A percentile compares a stretch with the other conserved stretches of the same genome.
Evolutionary conservation across 768 basidiomycete genomes (phyloP).

Genomic region (Suillus decipiens): DNA sequence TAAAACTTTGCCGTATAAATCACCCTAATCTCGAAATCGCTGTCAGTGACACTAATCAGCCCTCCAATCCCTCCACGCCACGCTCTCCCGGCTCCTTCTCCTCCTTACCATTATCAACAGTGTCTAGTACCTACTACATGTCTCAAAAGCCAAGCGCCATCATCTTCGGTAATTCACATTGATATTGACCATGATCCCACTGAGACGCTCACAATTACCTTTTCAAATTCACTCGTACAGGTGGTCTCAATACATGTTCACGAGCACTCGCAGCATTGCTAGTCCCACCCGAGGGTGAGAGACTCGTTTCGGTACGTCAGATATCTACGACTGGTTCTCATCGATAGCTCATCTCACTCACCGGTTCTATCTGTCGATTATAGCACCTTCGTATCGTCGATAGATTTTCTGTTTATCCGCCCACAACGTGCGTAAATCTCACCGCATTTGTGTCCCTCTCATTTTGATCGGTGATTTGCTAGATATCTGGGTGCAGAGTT

Average conservation of each 20-base stretch:
- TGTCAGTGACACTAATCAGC: conserved; percentile 24
- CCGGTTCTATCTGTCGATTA: background rate
- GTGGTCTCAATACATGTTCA: conserved; percentile 80
- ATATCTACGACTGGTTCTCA: conserved; percentile 13
- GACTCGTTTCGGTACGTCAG: conserved; percentile 68
- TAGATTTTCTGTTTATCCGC: conserved; percentile 69
- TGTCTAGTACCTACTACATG: conserved; percentile 41
- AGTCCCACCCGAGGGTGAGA: conserved; percentile 65
- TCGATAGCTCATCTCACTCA: conserved; percentile 15
- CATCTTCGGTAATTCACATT: conserved; percentile 64
- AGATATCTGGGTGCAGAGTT: conserved; percentile 84
- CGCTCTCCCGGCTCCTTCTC: conserved; percentile 10
- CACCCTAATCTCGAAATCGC: conserved; percentile 14
- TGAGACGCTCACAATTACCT: conserved; percentile 11
- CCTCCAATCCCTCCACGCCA: background rate
- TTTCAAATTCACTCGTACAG: conserved; percentile 37
- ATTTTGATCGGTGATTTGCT: conserved; percentile 13
- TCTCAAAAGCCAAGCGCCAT: conserved; percentile 61
- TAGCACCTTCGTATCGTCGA: conserved; percentile 74
- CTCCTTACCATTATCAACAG: conserved; percentile 13
- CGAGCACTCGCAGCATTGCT: conserved; percentile 68
- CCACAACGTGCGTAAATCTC: conserved; percentile 61
- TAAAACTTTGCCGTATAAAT: conserved; percentile 25
- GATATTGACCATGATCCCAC: background rate
- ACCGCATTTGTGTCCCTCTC: conserved; percentile 11